phyloP scores from a whole-genome alignment of 192 early-diverging fungal species.

The Gorgonomyces haynaldii region DNA sequence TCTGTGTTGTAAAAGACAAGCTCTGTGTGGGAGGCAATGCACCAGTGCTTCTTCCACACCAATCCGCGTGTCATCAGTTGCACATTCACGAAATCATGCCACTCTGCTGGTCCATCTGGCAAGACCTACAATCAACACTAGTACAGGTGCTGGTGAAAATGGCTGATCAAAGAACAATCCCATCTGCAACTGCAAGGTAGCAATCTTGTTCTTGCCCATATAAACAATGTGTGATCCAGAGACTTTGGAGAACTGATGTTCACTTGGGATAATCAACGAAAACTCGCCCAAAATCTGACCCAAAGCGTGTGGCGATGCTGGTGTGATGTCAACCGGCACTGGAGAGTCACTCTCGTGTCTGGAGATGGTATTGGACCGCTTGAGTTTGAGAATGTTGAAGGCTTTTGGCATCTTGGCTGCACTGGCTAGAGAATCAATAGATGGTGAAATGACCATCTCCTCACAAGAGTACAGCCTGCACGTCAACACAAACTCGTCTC shows the following conservation, averaged over 20 bases:
- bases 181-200: background rate
- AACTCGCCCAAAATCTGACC: conserved; percentile 1
- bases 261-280: background rate
- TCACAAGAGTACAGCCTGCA: too few species aligned
- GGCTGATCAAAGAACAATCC: background rate
- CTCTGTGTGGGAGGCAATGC: background rate
- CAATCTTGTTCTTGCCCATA: background rate
- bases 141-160: background rate
- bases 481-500: too few species aligned
- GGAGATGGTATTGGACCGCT: background rate
- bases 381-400: too few species aligned
- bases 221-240: background rate
- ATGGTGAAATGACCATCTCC: too few species aligned
- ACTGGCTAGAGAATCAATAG: too few species aligned
- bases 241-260: conserved; percentile 1
- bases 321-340: background rate
- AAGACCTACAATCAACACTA: background rate
- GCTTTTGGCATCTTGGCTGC: too few species aligned
- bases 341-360: background rate
- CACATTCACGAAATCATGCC: background rate
- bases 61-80: background rate
- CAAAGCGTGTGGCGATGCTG: background rate
- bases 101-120: background rate
- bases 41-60: conserved; percentile 4
- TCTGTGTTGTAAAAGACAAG: background rate